These are phyloP conservation scores for Cardamine resedifolia DNA, from an alignment of 345 rosid species.

Conservation along the genomic window DNA sequence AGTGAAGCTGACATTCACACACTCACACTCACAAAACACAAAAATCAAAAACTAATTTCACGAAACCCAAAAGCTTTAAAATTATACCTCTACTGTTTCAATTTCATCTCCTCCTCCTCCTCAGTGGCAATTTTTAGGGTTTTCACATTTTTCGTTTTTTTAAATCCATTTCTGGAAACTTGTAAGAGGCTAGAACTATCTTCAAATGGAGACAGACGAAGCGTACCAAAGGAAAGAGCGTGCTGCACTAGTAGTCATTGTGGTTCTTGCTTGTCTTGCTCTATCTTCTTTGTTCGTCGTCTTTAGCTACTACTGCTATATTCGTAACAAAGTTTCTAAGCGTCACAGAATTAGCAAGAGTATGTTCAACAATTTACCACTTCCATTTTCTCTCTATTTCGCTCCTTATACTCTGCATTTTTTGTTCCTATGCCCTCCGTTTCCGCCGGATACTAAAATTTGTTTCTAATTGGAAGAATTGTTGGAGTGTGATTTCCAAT, in stretches of 20 bases:
- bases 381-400: neutral
- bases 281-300: slow-evolving; percentile 72
- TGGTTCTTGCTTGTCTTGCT: slow-evolving; percentile 79
- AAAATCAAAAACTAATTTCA: slow-evolving; percentile 18
- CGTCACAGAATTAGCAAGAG: slow-evolving; percentile 49
- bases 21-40: neutral
- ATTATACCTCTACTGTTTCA: slow-evolving; percentile 28
- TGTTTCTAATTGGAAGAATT: neutral
- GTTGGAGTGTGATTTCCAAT: neutral
- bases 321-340: slow-evolving; percentile 75
- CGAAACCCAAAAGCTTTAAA: slow-evolving; percentile 21
- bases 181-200: no score
- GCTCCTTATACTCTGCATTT: slow-evolving; percentile 14
- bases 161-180: slow-evolving; percentile 28
- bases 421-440: neutral
- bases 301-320: slow-evolving; percentile 91
- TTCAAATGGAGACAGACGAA: slow-evolving; percentile 49
- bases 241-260: slow-evolving; percentile 60
- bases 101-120: slow-evolving; percentile 3
- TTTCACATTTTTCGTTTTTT: neutral
- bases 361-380: slow-evolving; percentile 24
- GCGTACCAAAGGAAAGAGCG: slow-evolving; percentile 61
- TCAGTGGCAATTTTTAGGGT: slow-evolving; percentile 39
- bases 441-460: neutral
- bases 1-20: slow-evolving; percentile 34